Percentiles rank a stretch among this genome's conserved stretches.
Evolutionary conservation across 306 rosid species (phyloP).

Genomic region (Bauhinia variegata): DNA sequence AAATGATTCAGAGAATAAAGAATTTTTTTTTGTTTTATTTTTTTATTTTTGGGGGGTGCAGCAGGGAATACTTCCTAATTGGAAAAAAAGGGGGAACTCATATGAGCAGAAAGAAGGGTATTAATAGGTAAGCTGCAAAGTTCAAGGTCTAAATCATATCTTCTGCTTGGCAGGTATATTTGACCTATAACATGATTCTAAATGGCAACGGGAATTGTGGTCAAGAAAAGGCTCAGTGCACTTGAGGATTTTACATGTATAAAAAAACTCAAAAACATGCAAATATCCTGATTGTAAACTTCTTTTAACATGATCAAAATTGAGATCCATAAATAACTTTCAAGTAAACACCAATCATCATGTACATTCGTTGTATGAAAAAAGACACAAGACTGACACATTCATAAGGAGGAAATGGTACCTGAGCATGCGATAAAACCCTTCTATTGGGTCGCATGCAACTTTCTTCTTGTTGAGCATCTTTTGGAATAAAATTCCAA

Average conservation of each 20-base stretch:
- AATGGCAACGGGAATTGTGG: background rate
- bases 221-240: background rate
- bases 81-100: slow-evolving; percentile 15
- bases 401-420: slow-evolving; percentile 33
- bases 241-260: background rate
- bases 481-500: slow-evolving; percentile 82
- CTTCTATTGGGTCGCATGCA: slow-evolving; percentile 51
- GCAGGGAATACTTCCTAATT: background rate
- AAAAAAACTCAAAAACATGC: background rate
- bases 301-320: background rate
- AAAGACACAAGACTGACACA: slow-evolving; percentile 15
- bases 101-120: slow-evolving; percentile 5
- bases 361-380: slow-evolving; percentile 18
- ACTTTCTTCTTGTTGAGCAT: slow-evolving; percentile 66
- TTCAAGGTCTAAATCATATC: background rate
- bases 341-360: slow-evolving; percentile 17
- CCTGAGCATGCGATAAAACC: slow-evolving; percentile 85
- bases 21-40: too few species aligned
- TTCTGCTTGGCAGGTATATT: background rate
- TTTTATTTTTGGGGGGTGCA: background rate
- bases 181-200: background rate
- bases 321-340: background rate
- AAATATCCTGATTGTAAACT: background rate
- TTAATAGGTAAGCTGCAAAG: background rate
- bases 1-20: slow-evolving; percentile 6